Conservation (phyloP, 2,329 filamentous ascomycete species). For the Fonsecaea pugnacius region DNA sequence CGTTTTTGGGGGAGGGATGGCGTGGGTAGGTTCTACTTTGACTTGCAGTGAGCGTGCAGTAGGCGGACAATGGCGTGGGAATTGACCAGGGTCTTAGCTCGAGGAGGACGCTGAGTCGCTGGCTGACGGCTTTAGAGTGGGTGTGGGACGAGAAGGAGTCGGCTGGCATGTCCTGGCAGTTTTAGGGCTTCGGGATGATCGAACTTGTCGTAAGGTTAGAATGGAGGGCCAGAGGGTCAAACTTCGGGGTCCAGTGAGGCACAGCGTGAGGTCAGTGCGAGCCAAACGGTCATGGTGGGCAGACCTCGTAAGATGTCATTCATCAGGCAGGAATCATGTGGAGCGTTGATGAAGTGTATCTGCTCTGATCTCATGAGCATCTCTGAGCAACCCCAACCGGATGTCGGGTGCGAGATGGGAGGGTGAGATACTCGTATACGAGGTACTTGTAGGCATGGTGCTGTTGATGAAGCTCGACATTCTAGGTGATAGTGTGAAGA, state of each 20-base stretch:
- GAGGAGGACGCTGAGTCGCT: constrained; percentile 4
- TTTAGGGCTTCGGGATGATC: constrained; percentile 10
- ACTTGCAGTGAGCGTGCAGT: constrained; percentile 25
- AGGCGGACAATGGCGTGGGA: constrained; percentile 23
- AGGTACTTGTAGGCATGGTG: neutral
- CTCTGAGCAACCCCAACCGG: neutral
- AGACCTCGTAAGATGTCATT: neutral
- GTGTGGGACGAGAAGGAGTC: constrained; percentile 19
- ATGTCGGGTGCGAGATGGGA: neutral
- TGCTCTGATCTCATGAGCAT: neutral
- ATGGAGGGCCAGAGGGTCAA: neutral
- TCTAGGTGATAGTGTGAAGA: neutral
- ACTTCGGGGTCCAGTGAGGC: neutral
- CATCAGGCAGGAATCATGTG: neutral
- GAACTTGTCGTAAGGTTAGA: neutral
- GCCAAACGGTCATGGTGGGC: constrained; percentile 5
- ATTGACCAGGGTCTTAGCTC: constrained; percentile 5
- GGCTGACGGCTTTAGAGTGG: neutral
- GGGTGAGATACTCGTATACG: neutral
- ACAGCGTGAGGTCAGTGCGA: neutral
- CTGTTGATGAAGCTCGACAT: neutral
- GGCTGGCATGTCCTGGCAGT: neutral
- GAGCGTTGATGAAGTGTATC: neutral
- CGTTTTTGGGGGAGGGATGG: constrained; percentile 19
- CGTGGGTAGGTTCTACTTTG: constrained; percentile 23